These are phyloP conservation scores for Aspergillus tanneri DNA, from an alignment of 2,329 filamentous ascomycete species.

Conservation along the genomic window DNA sequence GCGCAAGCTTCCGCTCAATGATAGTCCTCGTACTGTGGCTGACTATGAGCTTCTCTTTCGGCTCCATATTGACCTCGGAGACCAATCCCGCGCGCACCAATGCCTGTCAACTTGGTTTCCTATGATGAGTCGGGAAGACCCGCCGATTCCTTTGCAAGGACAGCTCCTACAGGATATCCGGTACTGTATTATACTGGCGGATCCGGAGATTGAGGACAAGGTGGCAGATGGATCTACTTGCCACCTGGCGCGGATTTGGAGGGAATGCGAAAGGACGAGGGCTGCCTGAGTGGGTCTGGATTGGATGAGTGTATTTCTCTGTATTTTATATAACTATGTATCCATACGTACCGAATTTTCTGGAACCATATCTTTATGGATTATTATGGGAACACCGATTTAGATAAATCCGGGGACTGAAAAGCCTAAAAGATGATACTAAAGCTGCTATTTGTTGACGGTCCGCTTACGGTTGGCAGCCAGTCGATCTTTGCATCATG, in stretches of 20 bases:
- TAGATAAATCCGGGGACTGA: too few relatives aligned
- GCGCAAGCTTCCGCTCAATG: slow-evolving; percentile 54
- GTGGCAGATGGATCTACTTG: slow-evolving; percentile 18
- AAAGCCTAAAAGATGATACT: too few relatives aligned
- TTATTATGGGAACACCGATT: too few relatives aligned
- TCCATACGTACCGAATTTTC: too few relatives aligned
- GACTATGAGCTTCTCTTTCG: slow-evolving; percentile 59
- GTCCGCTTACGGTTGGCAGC: too few relatives aligned
- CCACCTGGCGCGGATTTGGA: slow-evolving; percentile 24
- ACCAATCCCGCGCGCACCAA: slow-evolving; percentile 48
- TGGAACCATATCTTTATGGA: too few relatives aligned
- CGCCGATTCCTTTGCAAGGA: slow-evolving; percentile 48
- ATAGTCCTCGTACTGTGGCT: slow-evolving; percentile 48
- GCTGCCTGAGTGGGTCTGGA: too few relatives aligned
- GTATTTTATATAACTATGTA: too few relatives aligned
- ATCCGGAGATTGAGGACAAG: slow-evolving; percentile 50
- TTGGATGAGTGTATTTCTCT: too few relatives aligned
- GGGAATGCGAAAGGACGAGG: slow-evolving; percentile 23
- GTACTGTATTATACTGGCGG: slow-evolving; percentile 56
- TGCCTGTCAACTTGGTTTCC: slow-evolving; percentile 55
- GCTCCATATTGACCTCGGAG: slow-evolving; percentile 47
- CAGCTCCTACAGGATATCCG: slow-evolving; percentile 51
- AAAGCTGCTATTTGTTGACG: too few relatives aligned
- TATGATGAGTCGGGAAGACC: slow-evolving; percentile 59
- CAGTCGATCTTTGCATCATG: too few relatives aligned